A percentile compares a stretch with the other conserved stretches of the same genome.
phyloP scores from a whole-genome alignment of 1,284 basidiomycete species.

The Leccinum solheimii region DNA sequence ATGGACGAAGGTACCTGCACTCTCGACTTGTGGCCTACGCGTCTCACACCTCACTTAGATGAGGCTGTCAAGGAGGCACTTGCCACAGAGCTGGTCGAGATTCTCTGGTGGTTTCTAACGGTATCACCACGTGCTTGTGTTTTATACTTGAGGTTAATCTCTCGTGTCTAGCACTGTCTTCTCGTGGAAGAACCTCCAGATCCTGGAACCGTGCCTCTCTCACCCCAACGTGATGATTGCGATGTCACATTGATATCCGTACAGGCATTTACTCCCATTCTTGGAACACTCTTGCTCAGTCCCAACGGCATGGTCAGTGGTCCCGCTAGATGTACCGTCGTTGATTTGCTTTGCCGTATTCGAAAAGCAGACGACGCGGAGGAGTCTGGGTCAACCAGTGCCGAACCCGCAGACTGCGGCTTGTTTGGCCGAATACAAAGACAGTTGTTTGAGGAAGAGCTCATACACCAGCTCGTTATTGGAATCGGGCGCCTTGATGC shows the following conservation, averaged over 20 bases:
- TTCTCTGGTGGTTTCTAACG: slow-evolving; percentile 96
- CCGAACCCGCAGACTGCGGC: slow-evolving; percentile 33
- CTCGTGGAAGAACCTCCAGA: slow-evolving; percentile 49
- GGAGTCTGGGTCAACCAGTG: slow-evolving; percentile 25
- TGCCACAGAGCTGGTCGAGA: slow-evolving; percentile 75
- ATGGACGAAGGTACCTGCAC: slow-evolving; percentile 76
- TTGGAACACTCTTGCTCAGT: slow-evolving; percentile 86
- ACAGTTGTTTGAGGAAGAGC: slow-evolving; percentile 72
- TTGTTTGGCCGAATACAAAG: slow-evolving; percentile 60
- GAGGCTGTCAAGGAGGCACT: slow-evolving; percentile 92
- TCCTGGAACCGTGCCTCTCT: slow-evolving; percentile 14
- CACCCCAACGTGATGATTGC: slow-evolving; percentile 18
- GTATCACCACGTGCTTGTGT: slow-evolving; percentile 30
- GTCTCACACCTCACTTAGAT: slow-evolving; percentile 50
- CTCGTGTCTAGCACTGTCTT: slow-evolving; percentile 50
- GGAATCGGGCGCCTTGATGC: slow-evolving; percentile 82
- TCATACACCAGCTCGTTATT: slow-evolving; percentile 82
- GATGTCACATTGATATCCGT: slow-evolving; percentile 64
- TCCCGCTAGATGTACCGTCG: slow-evolving; percentile 74
- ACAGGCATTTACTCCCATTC: slow-evolving; percentile 87
- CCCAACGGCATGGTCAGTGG: slow-evolving; percentile 74
- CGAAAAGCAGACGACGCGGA: slow-evolving; percentile 49
- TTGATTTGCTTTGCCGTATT: slow-evolving; percentile 73
- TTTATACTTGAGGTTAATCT: slow-evolving; percentile 16
- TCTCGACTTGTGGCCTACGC: slow-evolving; percentile 6